Base-by-base conservation (phyloP, 441 rosid species). In the Pelargonium myrrhifolium region DNA sequence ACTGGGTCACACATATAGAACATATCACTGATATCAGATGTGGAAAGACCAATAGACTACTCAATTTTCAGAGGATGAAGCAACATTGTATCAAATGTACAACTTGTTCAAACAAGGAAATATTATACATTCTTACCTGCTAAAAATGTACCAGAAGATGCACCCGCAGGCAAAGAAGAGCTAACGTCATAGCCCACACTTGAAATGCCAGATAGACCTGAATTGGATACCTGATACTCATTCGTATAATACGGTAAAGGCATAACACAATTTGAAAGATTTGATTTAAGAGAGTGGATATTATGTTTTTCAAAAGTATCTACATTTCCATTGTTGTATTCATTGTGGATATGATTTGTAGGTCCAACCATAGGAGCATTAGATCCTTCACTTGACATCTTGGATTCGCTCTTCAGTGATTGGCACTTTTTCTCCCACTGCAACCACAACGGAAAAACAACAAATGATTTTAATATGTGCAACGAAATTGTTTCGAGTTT, bases 181-280 rank as follows among this genome's bases (percentile, higher is more conserved):
- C 70, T 68, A 51, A 68, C 75, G 72, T 39, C 71, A 64, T 75
- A 63, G 68, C 77, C 81, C 72, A 42, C 65, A 71, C 74, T 74
- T 62, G 78, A 42, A 81, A 59, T 83, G 61, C 75, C 83, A 66
- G 77, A 67, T 21, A 64, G 60, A 77, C 75, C 84, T 65, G 80
- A 66, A 76, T 70, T 40, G 39, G 85, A 86, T 89, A 87, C 83
- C 96, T 92, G 97, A 87, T 76, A 69, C 98, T 92, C 87, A 88
- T 81, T 77, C 58, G 89, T 94, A 85, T 82, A 43, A 78, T 73
- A 82, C 71, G 77, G 97, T 89, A 88, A 94, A 91, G 97, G 99
- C 86, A 84, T 79, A 88, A 88, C 97, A 86, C 73, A 69, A 83
- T 82, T 83, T 69, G 78, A 72, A 83, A 62, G 4, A 74, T 78